These are phyloP conservation scores for Chlorella sp. DNA, from an alignment of 139 green algal species.

Conservation along the genomic window DNA sequence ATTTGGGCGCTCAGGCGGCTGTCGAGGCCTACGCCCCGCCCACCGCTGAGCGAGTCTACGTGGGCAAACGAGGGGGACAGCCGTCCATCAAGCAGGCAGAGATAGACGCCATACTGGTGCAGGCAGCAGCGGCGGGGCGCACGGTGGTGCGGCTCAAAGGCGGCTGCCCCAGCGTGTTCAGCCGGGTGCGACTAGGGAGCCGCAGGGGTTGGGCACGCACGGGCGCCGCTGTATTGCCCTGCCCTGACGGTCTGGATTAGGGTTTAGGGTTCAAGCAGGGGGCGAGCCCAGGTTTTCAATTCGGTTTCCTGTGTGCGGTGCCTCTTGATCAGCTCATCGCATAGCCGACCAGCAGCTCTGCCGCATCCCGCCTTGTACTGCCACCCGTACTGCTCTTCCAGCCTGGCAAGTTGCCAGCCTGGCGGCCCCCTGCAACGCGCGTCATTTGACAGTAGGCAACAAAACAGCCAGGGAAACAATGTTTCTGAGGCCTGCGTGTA, in stretches of 20 bases:
- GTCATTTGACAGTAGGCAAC: neutral
- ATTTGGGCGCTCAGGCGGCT: constrained; percentile 3
- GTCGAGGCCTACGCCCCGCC: neutral
- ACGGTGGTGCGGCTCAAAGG: constrained; percentile 82
- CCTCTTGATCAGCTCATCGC: too few species aligned
- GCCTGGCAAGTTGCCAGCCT: too few species aligned
- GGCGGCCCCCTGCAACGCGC: too few species aligned
- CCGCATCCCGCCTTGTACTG: too few species aligned
- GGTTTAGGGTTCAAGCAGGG: too few species aligned
- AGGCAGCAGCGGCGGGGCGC: constrained; percentile 31
- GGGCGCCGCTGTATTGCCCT: too few species aligned
- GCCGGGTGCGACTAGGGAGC: constrained; percentile 37
- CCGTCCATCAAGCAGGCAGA: constrained; percentile 21
- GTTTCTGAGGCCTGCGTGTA: neutral
- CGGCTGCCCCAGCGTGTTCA: constrained; percentile 79
- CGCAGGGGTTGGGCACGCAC: constrained; percentile 6
- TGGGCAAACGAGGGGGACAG: constrained; percentile 18
- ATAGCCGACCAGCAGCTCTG: neutral
- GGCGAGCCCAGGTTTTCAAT: too few species aligned
- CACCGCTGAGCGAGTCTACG: constrained; percentile 9
- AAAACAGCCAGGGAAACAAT: neutral
- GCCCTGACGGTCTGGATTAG: too few species aligned
- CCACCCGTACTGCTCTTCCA: too few species aligned
- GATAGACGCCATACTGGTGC: constrained; percentile 9
- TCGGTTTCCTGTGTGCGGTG: too few species aligned